Percentiles rank a stretch among this genome's conserved stretches.
phyloP scores from a whole-genome alignment of 73 alveolate species.

The Paramecium sonneborni region DNA sequence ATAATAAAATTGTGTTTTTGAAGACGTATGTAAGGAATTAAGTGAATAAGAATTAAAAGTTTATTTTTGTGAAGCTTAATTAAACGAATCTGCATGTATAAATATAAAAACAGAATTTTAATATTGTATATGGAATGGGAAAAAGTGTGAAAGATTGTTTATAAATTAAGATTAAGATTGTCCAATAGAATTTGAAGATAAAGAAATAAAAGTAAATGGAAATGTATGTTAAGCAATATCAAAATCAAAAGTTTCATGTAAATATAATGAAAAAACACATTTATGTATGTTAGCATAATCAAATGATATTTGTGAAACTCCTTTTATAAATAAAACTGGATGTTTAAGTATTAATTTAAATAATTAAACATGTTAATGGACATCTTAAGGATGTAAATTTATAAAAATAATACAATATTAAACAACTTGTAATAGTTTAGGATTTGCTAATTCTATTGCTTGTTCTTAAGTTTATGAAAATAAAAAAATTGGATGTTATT shows the following conservation, averaged over 20 bases:
- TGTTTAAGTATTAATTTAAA: neutral
- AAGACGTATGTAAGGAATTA: neutral
- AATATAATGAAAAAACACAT: neutral
- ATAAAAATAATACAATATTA: neutral
- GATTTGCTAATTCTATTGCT: neutral
- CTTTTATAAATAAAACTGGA: neutral
- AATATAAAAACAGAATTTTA: neutral
- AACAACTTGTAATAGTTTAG: neutral
- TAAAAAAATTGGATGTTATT: neutral
- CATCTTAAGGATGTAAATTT: neutral
- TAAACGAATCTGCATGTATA: neutral
- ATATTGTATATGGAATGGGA: neutral
- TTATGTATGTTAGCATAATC: neutral
- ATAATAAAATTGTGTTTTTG: neutral
- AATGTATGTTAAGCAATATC: neutral
- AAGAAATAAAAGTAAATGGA: neutral
- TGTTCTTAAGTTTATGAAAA: neutral
- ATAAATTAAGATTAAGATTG: neutral
- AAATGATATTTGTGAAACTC: neutral
- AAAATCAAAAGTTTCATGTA: neutral
- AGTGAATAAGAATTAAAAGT: neutral
- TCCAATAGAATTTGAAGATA: neutral
- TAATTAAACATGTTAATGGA: neutral
- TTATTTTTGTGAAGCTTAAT: neutral
- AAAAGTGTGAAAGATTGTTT: neutral